Percentiles rank a stretch among this genome's conserved stretches.
These are phyloP conservation scores for Pythium dissotocum DNA, from an alignment of 352 stramenopile species.

Conservation along the genomic window DNA sequence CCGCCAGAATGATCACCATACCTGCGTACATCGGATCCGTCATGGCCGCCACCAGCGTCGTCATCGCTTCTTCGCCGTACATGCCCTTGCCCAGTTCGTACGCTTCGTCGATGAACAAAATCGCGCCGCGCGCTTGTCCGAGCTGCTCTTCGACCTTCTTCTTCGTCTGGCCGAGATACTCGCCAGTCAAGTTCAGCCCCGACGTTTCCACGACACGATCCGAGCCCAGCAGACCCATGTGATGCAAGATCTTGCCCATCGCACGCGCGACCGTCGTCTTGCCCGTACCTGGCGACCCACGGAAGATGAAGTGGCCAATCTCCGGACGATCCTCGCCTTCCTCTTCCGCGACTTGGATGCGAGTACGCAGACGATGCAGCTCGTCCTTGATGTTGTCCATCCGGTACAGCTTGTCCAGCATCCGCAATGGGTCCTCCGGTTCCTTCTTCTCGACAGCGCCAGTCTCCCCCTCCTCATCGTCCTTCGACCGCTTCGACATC, in stretches of 20 bases:
- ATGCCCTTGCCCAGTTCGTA: constrained; percentile 87
- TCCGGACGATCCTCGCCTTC: constrained; percentile 60
- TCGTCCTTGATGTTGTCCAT: constrained; percentile 64
- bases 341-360: constrained; percentile 62
- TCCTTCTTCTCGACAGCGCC: not conserved
- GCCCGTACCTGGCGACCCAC: constrained; percentile 83
- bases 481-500: constrained; percentile 31
- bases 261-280: constrained; percentile 91
- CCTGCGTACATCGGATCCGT: constrained; percentile 79
- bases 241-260: constrained; percentile 93
- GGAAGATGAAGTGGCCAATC: constrained; percentile 88
- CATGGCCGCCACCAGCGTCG: constrained; percentile 89
- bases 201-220: constrained; percentile 92
- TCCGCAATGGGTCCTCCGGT: constrained; percentile 42
- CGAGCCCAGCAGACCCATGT: constrained; percentile 89
- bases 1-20: constrained; percentile 90
- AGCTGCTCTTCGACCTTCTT: constrained; percentile 88
- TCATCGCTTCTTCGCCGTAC: constrained; percentile 89
- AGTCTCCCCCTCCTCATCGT: constrained; percentile 12
- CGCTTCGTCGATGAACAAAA: constrained; percentile 94
- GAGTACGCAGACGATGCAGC: constrained; percentile 51
- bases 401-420: constrained; percentile 56
- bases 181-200: constrained; percentile 84
- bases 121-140: constrained; percentile 84
- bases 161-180: constrained; percentile 90